Base-by-base conservation (phyloP, 352 stramenopile genomes). In the Phytophthora boehmeriae region DNA sequence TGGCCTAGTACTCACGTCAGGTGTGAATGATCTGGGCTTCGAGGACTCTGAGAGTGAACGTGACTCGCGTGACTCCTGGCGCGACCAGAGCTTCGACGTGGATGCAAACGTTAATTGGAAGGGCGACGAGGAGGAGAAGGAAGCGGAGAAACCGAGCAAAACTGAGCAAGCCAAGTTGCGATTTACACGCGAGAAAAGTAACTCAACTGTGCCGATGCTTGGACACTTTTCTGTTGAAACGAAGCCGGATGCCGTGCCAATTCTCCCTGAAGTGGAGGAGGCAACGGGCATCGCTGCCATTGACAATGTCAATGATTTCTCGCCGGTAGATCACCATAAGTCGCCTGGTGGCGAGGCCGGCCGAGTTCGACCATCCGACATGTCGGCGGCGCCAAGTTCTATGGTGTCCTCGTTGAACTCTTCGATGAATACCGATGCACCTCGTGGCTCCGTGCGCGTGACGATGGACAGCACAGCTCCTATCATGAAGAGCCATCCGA, bases 401-500 rank as follows among this genome's bases (percentile, higher is more conserved):
- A 63, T 72, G 16, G 62, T 68, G 17, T 76, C 64, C 38, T 76
- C 59, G 5, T 23, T 66, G 23, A 71, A 63, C 38, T 75, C 68
- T 13, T 73, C 68, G 1, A 74, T 76, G 45, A 76, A 78, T 59
- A 72, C 76, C 8, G 68, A 80, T 34, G 42, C 75, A 5, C 79
- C 83, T 32, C 80, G 79, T 28, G 80, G 79, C 19, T 90, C 80
- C 16, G 80, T 92, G 25, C 80, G 79, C 49, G 66, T 92, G 58
- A 89, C 81, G 13, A 89, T 89, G 71, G 82, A 92, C 56, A 79
- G 73, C 54, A 81, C 76, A 23, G 69, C 76, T 14, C 80, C 82
- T 13, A 76, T 92, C 58, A 88, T 89, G 74, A 82, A 87, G 52
- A 92, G 76, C 68, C 83, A 90, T 53, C 82, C 86, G 19, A 88